phyloP scores from a whole-genome alignment of 345 rosid species.

The Raphanus sativus region DNA sequence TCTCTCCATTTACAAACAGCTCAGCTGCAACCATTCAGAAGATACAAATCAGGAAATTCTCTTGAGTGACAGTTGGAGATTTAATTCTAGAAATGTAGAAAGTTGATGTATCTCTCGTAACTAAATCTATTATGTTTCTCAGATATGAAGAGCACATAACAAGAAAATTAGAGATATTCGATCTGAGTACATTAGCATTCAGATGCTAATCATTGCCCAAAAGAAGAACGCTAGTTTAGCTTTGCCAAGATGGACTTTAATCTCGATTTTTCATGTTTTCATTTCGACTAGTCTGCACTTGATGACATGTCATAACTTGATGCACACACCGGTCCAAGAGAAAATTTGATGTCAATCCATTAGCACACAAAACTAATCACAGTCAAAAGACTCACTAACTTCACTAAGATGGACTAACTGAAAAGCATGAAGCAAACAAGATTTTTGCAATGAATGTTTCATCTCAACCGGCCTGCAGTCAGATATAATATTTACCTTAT shows the following conservation, averaged over 20 bases:
- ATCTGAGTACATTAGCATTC: conserved; percentile 33
- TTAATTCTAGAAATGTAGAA: not conserved
- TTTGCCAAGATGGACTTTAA: not conserved
- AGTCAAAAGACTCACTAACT: not conserved
- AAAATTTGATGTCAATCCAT: not conserved
- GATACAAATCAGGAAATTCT: conserved; percentile 1
- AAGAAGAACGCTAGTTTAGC: not conserved
- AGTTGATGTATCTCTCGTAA: not conserved
- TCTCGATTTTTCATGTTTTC: not conserved
- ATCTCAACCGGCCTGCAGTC: conserved; percentile 21
- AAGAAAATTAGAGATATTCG: conserved; percentile 13
- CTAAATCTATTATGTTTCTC: not conserved
- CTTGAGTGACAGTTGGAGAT: not conserved
- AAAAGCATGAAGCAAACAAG: not conserved
- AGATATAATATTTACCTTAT: conserved; percentile 19
- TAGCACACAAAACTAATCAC: conserved; percentile 30
- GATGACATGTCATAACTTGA: not conserved
- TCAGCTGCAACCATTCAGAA: conserved; percentile 66
- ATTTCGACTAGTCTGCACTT: no score
- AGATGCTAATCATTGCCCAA: conserved; percentile 11
- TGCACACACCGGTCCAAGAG: not conserved
- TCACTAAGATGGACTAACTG: no score
- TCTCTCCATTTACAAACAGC: conserved; percentile 90
- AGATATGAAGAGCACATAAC: not conserved
- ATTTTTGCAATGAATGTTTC: conserved; percentile 13